A percentile compares a stretch with the other conserved stretches of the same genome.
Evolutionary conservation across 2,329 filamentous ascomycete species (phyloP).

Genomic region (Apiospora kogelbergensis): DNA sequence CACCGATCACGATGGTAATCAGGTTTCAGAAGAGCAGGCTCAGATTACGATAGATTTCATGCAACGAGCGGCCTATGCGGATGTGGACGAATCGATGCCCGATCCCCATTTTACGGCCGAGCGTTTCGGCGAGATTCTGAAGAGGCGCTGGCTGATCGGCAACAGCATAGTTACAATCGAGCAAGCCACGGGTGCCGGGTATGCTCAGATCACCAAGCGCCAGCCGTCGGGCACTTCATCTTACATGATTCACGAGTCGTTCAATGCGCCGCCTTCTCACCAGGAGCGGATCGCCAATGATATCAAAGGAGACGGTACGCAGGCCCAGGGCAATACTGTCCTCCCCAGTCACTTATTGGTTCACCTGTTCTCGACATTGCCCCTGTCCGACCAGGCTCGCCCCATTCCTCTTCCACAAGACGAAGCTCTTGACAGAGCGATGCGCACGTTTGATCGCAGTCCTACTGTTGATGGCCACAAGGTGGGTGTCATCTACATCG

Average conservation of each 20-base stretch:
- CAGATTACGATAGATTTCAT: constrained; percentile 94
- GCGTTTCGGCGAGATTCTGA: constrained; percentile 64
- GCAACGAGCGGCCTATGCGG: constrained; percentile 83
- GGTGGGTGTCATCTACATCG: constrained; percentile 91
- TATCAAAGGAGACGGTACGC: constrained; percentile 48
- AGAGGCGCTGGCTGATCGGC: constrained; percentile 71
- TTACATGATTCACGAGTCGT: constrained; percentile 60
- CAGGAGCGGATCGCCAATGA: constrained; percentile 51
- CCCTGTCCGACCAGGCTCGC: constrained; percentile 58
- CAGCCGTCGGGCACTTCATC: constrained; percentile 68
- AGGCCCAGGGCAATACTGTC: constrained; percentile 56
- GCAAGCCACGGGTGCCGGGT: constrained; percentile 65
- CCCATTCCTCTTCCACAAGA: constrained; percentile 74
- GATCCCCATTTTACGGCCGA: constrained; percentile 65
- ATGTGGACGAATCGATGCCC: constrained; percentile 73
- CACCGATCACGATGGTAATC: constrained; percentile 71
- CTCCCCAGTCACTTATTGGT: constrained; percentile 74
- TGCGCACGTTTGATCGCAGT: constrained; percentile 80
- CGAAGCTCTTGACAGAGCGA: constrained; percentile 69
- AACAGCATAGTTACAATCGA: constrained; percentile 74
- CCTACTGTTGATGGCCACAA: constrained; percentile 94
- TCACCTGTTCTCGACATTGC: constrained; percentile 64
- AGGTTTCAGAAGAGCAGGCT: constrained; percentile 85
- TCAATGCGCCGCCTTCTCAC: constrained; percentile 57
- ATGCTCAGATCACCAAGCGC: constrained; percentile 70